Evolutionary conservation across 257 asterid species (phyloP), one percentile per base, ranked within the genome.

Genomic region (Solanum piurae): DNA sequence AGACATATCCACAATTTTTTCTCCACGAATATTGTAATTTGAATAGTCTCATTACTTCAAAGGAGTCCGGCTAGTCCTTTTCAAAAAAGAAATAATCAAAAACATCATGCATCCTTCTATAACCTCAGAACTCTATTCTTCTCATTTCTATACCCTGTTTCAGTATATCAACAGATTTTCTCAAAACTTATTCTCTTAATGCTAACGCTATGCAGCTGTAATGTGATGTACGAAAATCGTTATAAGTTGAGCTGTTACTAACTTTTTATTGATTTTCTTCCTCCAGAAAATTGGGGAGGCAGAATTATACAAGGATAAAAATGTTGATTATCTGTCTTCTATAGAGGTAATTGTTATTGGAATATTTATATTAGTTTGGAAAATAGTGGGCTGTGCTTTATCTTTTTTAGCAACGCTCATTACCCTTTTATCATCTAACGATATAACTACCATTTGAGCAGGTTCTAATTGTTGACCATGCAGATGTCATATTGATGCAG

Each of bases 301-400:
- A 38, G 98, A 95, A 90, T 91, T 64, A 34, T 92, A 85, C 37
- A 95, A 94, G 88, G 99, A 93, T 83, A 95, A 95, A 87, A 98
- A 97, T 90, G 93, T 95, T n/a, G 98, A 97, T 94, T 97, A 94
- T 93, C 97, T 97, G 89, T 97, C 99, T 84, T 97, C 99, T 7
- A 93, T 97, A 86, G 99, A 97, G 95, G 99, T 97, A 90, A 87
- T 73, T 11, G 10, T 18, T 46, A 23, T 79, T 44, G 64, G 84
- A 42, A 27, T 25, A 12, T 8, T 13, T 46, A 25, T 80, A 80
- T 9, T 80, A 46, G 68, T 27, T 77, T 46, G 42, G 85, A 46
- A 46, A 21, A 10, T 80, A 46, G 9, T 29, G 29, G 37, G 31
- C 18, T 38, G 79, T 84, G 75, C 76, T 83, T 83, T 36, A 62